Percentiles rank a stretch among this genome's conserved stretches.
Evolutionary conservation across 1,139 yeast genomes (phyloP).

Genomic region (Sugiyamaella grinbergsii): DNA sequence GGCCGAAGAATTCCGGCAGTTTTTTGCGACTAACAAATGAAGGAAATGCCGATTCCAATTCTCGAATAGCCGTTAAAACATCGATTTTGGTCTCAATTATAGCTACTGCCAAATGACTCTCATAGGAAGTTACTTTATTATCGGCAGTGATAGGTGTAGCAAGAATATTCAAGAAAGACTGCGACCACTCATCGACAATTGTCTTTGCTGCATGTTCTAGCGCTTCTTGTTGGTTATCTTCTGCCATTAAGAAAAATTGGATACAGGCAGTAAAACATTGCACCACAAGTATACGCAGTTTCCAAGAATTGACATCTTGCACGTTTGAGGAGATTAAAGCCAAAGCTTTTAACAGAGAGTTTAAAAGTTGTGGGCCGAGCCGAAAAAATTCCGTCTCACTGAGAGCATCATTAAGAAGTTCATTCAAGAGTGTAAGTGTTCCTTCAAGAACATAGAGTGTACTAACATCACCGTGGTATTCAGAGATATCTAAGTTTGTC

Average conservation of each 20-base stretch:
- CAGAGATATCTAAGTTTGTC: neutral
- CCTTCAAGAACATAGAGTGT: conserved; percentile 53
- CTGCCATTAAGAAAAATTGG: conserved; percentile 42
- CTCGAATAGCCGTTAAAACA: conserved; percentile 34
- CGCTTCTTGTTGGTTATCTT: conserved; percentile 33
- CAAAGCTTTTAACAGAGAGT: conserved; percentile 1
- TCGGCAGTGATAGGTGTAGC: conserved; percentile 22
- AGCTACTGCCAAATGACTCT: conserved; percentile 2
- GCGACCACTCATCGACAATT: conserved; percentile 38
- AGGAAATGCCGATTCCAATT: conserved; percentile 39
- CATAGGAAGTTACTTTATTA: neutral
- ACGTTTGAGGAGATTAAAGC: neutral
- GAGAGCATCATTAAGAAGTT: conserved; percentile 80
- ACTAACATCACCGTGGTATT: conserved; percentile 41
- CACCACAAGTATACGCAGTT: conserved; percentile 34
- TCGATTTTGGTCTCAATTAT: conserved; percentile 25
- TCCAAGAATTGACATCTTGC: conserved; percentile 8
- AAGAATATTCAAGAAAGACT: conserved; percentile 31
- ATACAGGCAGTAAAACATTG: conserved; percentile 40
- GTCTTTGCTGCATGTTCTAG: conserved; percentile 32
- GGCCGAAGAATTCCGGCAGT: conserved; percentile 7
- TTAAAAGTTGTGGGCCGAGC: conserved; percentile 49
- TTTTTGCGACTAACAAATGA: conserved; percentile 2
- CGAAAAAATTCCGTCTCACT: conserved; percentile 86
- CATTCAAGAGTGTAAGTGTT: conserved; percentile 70